phyloP scores from a whole-genome alignment of 1,284 basidiomycete species.

The Cutaneotrichosporon spelunceum region DNA sequence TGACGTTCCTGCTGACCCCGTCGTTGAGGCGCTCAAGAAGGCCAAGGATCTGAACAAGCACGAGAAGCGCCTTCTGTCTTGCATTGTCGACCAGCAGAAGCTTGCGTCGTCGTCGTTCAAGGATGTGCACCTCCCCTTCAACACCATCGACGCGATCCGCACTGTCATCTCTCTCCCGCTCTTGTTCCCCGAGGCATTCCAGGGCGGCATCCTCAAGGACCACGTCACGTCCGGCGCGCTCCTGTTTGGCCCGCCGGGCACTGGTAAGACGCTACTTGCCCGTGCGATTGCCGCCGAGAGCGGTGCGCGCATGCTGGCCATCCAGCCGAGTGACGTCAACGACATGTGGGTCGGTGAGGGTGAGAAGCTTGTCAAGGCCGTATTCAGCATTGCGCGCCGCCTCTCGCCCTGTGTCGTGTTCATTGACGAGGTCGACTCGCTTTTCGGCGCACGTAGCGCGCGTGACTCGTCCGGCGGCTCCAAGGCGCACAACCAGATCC shows the following conservation, averaged over 20 bases:
- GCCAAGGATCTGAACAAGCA: slow-evolving; percentile 70
- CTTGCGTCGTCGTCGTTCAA: slow-evolving; percentile 66
- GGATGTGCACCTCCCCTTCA: slow-evolving; percentile 79
- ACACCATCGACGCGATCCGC: slow-evolving; percentile 81
- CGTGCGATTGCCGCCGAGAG: slow-evolving; percentile 88
- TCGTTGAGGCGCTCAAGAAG: slow-evolving; percentile 69
- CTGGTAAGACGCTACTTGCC: slow-evolving; percentile 85
- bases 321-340: slow-evolving; percentile 51
- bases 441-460: slow-evolving; percentile 82
- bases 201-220: slow-evolving; percentile 83
- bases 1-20: slow-evolving; percentile 56
- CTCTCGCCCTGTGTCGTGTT: slow-evolving; percentile 92
- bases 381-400: slow-evolving; percentile 82
- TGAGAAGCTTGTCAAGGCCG: slow-evolving; percentile 86
- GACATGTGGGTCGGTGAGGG: slow-evolving; percentile 83
- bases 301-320: slow-evolving; percentile 79
- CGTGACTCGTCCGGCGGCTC: slow-evolving; percentile 72
- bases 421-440: slow-evolving; percentile 90
- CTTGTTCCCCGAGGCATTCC: slow-evolving; percentile 83
- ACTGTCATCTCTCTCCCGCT: slow-evolving; percentile 88
- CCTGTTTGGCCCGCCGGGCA: slow-evolving; percentile 83
- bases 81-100: slow-evolving; percentile 75
- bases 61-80: slow-evolving; percentile 71
- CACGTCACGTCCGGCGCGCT: slow-evolving; percentile 84
- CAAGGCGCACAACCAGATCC: slow-evolving; percentile 66